phyloP scores from a whole-genome alignment of 331 rosid genomes.

The Malus hybrid region DNA sequence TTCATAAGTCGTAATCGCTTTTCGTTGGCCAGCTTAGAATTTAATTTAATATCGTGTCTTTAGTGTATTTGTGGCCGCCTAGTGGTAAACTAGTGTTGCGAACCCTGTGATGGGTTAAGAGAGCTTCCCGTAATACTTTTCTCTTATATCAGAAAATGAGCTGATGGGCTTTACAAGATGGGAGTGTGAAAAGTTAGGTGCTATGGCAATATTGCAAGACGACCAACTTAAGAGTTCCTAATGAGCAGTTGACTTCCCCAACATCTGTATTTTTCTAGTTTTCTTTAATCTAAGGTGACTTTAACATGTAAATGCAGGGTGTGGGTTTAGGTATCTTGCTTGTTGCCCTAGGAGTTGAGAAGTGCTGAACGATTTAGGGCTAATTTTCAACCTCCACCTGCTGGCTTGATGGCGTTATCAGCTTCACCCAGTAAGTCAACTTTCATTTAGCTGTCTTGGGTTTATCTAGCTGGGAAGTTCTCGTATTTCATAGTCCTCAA shows the following conservation, averaged over 20 bases:
- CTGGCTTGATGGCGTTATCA: conserved; percentile 62
- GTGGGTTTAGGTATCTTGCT: conserved; percentile 85
- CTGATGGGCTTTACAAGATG: conserved; percentile 18
- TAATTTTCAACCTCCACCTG: conserved; percentile 58
- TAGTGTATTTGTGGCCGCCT: not conserved
- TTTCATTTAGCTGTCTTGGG: conserved; percentile 43
- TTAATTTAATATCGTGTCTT: not conserved
- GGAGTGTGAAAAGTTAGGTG: conserved; percentile 11
- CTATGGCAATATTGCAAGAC: conserved; percentile 1
- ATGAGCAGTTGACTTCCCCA: conserved; percentile 23
- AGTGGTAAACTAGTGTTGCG: conserved; percentile 6
- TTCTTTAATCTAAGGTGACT: conserved; percentile 26
- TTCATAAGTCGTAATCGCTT: not conserved
- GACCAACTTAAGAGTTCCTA: not conserved
- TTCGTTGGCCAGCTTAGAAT: not conserved
- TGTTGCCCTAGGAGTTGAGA: conserved; percentile 88
- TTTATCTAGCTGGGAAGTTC: conserved; percentile 44
- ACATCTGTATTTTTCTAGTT: conserved; percentile 6
- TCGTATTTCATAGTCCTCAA: conserved; percentile 27
- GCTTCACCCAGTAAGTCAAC: conserved; percentile 74
- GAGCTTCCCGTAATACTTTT: conserved; percentile 10
- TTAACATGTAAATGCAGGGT: conserved; percentile 80
- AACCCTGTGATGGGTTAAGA: conserved; percentile 17
- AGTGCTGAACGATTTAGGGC: conserved; percentile 68
- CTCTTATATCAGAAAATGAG: not conserved